phyloP scores from a whole-genome alignment of 371 early-diverging fungal species.

The Mortierella sp. region DNA sequence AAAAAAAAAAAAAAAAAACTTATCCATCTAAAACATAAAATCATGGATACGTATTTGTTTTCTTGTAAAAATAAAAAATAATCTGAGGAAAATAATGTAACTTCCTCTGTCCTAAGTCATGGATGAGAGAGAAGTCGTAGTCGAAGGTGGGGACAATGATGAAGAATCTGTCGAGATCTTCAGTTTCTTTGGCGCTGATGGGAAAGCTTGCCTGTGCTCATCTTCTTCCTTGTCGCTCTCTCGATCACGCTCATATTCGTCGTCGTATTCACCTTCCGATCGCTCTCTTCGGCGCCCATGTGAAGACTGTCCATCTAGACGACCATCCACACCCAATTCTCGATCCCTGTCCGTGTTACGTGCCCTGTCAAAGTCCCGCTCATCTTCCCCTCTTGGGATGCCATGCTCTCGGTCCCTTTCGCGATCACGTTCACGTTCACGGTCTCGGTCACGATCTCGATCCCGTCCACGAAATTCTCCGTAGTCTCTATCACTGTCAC shows the following conservation, averaged over 20 bases:
- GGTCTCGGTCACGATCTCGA: constrained; percentile 29
- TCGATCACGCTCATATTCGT: constrained; percentile 12
- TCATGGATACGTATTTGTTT: not conserved
- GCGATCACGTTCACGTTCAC: constrained; percentile 28
- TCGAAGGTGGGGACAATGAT: constrained; percentile 40
- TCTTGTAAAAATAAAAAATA: not conserved
- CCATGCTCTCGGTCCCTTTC: constrained; percentile 20
- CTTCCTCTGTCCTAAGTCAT: constrained; percentile 22
- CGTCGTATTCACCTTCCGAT: constrained; percentile 20
- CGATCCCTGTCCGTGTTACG: constrained; percentile 19
- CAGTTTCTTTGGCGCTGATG: constrained; percentile 30
- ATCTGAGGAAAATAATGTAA: not conserved
- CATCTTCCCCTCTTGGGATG: constrained; percentile 7
- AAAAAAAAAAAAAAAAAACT: not conserved
- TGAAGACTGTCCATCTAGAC: not conserved
- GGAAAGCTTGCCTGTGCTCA: constrained; percentile 6
- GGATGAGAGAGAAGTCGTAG: constrained; percentile 29
- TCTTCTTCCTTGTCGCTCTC: constrained; percentile 8
- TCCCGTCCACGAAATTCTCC: constrained; percentile 22
- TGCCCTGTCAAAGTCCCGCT: constrained; percentile 8
- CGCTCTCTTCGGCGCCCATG: constrained; percentile 23
- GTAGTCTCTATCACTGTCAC: constrained; percentile 22
- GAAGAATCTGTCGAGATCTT: constrained; percentile 49
- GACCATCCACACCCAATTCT: constrained; percentile 5
- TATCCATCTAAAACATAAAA: not conserved